Evolutionary conservation across 148 eudicot species (phyloP).

Genomic region (Fallopia convolvulus): DNA sequence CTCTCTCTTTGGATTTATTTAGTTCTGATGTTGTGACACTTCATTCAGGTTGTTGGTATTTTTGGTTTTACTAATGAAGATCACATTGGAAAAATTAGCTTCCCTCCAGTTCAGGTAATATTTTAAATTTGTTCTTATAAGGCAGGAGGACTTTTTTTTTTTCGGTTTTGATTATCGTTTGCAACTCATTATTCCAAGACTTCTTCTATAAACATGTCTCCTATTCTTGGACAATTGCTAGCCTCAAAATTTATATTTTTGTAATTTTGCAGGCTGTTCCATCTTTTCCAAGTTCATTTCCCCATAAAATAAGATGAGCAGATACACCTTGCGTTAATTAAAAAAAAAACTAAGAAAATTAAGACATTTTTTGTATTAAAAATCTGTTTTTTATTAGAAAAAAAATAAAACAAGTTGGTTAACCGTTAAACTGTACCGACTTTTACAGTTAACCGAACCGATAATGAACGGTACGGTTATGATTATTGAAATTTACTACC

Average conservation of each 20-base stretch:
- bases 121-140: neutral
- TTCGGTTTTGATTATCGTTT: neutral
- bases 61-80: conserved; percentile 90
- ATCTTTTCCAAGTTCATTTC: too few relatives aligned
- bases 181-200: neutral
- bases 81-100: conserved; percentile 84
- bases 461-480: too few relatives aligned
- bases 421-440: too few relatives aligned
- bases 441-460: too few relatives aligned
- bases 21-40: neutral
- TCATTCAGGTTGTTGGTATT: conserved; percentile 76
- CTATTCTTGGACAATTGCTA: neutral
- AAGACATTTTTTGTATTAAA: too few relatives aligned
- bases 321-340: too few relatives aligned
- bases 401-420: too few relatives aligned
- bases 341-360: too few relatives aligned
- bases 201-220: neutral
- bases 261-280: too few relatives aligned
- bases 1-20: neutral
- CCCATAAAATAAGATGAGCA: too few relatives aligned
- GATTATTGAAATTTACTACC: too few relatives aligned
- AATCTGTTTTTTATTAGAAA: too few relatives aligned
- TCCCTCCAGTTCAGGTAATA: conserved; percentile 86
- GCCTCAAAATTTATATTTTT: neutral
- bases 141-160: neutral